Conservation (phyloP, 495 filamentous ascomycete species). For the Hypoxylon rickii region DNA sequence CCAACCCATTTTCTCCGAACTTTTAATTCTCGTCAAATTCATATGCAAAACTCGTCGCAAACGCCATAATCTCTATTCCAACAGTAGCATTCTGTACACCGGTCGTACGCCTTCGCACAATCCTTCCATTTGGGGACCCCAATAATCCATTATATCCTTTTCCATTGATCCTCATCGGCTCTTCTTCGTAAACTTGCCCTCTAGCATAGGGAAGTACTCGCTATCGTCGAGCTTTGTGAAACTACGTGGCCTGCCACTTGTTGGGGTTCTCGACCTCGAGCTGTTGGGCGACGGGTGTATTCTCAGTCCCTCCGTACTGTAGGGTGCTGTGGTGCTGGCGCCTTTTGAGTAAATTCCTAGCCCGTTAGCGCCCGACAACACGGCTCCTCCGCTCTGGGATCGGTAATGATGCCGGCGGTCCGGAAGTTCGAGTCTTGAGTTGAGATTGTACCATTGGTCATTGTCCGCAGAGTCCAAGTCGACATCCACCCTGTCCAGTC, state of each 20-base stretch:
- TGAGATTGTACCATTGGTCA: slow-evolving; percentile 72
- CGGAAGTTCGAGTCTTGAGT: slow-evolving; percentile 72
- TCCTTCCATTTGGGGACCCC: too few species aligned
- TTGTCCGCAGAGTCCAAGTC: slow-evolving; percentile 62
- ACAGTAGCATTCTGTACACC: too few species aligned
- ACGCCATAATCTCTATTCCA: too few species aligned
- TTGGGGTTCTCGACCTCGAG: slow-evolving; percentile 45
- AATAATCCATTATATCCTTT: neutral
- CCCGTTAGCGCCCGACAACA: slow-evolving; percentile 28
- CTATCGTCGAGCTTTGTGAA: slow-evolving; percentile 31
- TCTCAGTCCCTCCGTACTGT: slow-evolving; percentile 26
- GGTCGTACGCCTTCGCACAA: too few species aligned
- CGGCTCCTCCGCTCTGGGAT: slow-evolving; percentile 41
- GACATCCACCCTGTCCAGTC: slow-evolving; percentile 47
- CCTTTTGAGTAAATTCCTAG: slow-evolving; percentile 37
- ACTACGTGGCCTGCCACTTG: slow-evolving; percentile 23
- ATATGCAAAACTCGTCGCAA: too few species aligned
- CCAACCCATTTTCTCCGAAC: too few species aligned
- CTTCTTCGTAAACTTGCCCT: slow-evolving; percentile 14
- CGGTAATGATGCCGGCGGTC: slow-evolving; percentile 42
- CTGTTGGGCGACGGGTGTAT: slow-evolving; percentile 40
- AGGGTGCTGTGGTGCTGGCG: slow-evolving; percentile 4
- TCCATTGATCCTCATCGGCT: neutral
- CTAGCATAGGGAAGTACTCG: slow-evolving; percentile 31
- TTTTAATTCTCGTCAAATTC: too few species aligned